Percentiles rank a stretch among this genome's conserved stretches.
Evolutionary conservation across 768 basidiomycete genomes (phyloP).

Genomic region (Pleurotus citrinopileatus): DNA sequence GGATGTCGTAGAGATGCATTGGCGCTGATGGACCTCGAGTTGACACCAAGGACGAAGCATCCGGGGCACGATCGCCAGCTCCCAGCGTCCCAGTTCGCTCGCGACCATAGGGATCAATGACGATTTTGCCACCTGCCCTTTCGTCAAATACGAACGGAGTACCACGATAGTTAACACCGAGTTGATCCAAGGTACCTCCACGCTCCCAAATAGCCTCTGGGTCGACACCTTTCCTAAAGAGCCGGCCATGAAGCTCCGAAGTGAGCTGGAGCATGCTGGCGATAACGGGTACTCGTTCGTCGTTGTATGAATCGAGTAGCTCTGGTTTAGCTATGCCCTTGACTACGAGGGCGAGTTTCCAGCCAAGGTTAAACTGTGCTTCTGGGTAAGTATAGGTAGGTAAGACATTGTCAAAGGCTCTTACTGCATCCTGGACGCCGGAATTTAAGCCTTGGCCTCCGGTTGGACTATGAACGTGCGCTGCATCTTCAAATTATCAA

Average conservation of each 20-base stretch:
- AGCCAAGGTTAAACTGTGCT: slow-evolving; percentile 24
- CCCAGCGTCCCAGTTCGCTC: slow-evolving; percentile 5
- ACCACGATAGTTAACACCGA: slow-evolving; percentile 28
- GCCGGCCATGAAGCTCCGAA: slow-evolving; percentile 15
- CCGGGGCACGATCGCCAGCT: slow-evolving; percentile 8
- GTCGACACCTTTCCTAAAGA: slow-evolving; percentile 3
- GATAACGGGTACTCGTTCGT: slow-evolving; percentile 29
- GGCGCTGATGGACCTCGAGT: neutral
- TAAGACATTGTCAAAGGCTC: slow-evolving; percentile 13
- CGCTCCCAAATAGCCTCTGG: slow-evolving; percentile 1
- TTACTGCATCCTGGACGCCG: slow-evolving; percentile 17
- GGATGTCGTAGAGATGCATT: slow-evolving; percentile 3
- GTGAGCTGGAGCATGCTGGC: slow-evolving; percentile 32
- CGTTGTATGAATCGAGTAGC: slow-evolving; percentile 20
- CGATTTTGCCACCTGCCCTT: neutral
- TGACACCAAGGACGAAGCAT: slow-evolving; percentile 4
- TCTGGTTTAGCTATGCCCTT: slow-evolving; percentile 13
- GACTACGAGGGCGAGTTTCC: slow-evolving; percentile 22
- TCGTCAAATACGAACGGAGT: slow-evolving; percentile 17
- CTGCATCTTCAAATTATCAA: slow-evolving; percentile 16
- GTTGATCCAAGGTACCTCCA: slow-evolving; percentile 15
- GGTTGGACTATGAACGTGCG: slow-evolving; percentile 20
- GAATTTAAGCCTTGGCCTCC: slow-evolving; percentile 15
- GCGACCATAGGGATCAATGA: slow-evolving; percentile 21
- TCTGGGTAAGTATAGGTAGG: slow-evolving; percentile 3